Conservation (phyloP, 2,329 filamentous ascomycete genomes). For the Cadophora luteo-olivacea region DNA sequence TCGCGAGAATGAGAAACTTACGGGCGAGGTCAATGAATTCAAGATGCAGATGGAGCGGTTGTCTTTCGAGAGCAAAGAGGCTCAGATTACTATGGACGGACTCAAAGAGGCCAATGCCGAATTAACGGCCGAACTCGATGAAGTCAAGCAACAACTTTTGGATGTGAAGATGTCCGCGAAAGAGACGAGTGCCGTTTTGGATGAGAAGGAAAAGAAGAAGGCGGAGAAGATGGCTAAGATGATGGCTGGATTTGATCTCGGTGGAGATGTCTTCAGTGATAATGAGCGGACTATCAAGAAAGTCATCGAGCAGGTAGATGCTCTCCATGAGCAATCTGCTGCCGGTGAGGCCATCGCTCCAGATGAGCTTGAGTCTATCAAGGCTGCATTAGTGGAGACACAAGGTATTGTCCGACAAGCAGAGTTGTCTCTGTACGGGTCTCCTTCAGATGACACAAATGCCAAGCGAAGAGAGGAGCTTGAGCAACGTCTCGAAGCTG, state of each 20-base stretch:
- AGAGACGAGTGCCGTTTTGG: constrained; percentile 85
- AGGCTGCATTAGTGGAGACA: constrained; percentile 81
- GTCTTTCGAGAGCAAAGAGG: constrained; percentile 95
- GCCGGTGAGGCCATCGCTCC: constrained; percentile 80
- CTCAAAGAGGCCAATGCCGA: constrained; percentile 95
- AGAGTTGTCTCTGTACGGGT: constrained; percentile 82
- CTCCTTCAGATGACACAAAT: constrained; percentile 67
- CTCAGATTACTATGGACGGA: constrained; percentile 95
- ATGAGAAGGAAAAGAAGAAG: constrained; percentile 99
- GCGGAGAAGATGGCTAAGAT: constrained; percentile 99
- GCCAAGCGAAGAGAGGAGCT: constrained; percentile 76
- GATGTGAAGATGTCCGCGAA: constrained; percentile 97
- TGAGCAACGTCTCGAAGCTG: constrained; percentile 73
- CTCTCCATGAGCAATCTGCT: constrained; percentile 76
- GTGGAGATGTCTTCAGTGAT: constrained; percentile 89
- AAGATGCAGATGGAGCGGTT: constrained; percentile 97
- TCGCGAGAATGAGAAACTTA: constrained; percentile 89
- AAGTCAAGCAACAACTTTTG: constrained; percentile 93
- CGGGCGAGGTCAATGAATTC: constrained; percentile 86
- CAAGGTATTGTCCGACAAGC: constrained; percentile 93
- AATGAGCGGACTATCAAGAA: constrained; percentile 87
- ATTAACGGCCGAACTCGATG: constrained; percentile 89
- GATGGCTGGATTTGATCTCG: constrained; percentile 98
- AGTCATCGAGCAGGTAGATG: constrained; percentile 83
- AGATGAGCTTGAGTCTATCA: constrained; percentile 80